These are phyloP conservation scores for Cytospora piceicola DNA, from an alignment of 2,329 filamentous ascomycete genomes.

Conservation along the genomic window DNA sequence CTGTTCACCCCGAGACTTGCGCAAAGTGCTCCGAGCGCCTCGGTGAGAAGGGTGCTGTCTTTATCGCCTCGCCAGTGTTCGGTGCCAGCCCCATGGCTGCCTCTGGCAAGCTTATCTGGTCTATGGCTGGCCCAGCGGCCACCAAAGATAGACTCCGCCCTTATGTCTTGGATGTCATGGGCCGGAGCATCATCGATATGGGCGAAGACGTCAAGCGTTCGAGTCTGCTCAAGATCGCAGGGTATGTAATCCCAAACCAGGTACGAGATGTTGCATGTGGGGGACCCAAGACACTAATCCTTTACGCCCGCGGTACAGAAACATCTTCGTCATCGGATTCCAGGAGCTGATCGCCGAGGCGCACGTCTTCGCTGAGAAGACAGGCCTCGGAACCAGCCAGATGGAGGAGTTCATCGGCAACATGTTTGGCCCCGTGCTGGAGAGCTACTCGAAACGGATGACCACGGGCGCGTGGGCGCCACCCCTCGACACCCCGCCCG, in stretches of 20 bases:
- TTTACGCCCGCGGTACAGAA: neutral
- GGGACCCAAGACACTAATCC: neutral
- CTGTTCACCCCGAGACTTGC: slow-evolving; percentile 51
- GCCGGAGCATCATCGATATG: slow-evolving; percentile 46
- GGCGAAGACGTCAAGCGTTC: slow-evolving; percentile 50
- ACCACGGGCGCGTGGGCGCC: slow-evolving; percentile 45
- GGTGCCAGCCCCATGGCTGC: slow-evolving; percentile 53
- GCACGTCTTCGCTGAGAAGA: slow-evolving; percentile 52
- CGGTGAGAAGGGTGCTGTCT: slow-evolving; percentile 38
- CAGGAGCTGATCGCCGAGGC: slow-evolving; percentile 54
- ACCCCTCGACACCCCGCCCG: slow-evolving; percentile 41
- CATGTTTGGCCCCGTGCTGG: slow-evolving; percentile 44
- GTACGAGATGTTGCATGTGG: no score
- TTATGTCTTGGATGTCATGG: slow-evolving; percentile 46
- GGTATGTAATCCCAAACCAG: slow-evolving; percentile 36
- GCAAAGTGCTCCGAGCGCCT: slow-evolving; percentile 38
- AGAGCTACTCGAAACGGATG: slow-evolving; percentile 43
- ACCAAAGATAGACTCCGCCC: slow-evolving; percentile 44
- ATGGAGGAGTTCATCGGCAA: slow-evolving; percentile 49
- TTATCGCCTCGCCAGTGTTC: slow-evolving; percentile 53
- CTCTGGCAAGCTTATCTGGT: slow-evolving; percentile 49
- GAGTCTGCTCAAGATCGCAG: slow-evolving; percentile 52
- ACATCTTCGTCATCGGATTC: slow-evolving; percentile 30
- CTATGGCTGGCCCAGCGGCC: slow-evolving; percentile 45
- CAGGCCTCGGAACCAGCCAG: slow-evolving; percentile 43